phyloP scores from a whole-genome alignment of 148 eudicot genomes.

The Chenopodium album region DNA sequence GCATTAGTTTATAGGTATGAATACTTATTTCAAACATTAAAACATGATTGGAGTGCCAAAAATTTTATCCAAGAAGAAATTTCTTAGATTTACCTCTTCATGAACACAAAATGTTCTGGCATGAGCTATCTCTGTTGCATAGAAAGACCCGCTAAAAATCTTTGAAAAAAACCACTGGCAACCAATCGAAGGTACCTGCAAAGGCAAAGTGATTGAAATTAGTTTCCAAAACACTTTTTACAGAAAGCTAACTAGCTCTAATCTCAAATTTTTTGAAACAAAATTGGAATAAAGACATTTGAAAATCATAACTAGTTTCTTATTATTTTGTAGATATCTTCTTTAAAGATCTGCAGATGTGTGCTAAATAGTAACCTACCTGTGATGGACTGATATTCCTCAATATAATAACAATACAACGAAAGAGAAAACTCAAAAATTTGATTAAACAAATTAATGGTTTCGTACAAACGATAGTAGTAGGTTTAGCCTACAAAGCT shows the following conservation, averaged over 20 bases:
- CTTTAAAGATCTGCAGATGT: not conserved
- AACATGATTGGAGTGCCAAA: not conserved
- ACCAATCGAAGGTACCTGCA: constrained; percentile 79
- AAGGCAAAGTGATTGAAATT: constrained; percentile 12
- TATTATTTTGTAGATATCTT: not conserved
- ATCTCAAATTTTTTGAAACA: not conserved
- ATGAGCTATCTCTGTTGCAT: constrained; percentile 64
- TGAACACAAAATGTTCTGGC: constrained; percentile 91
- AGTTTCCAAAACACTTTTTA: constrained; percentile 3
- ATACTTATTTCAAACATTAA: not conserved
- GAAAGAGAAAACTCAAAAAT: too few relatives aligned
- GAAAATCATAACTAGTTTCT: not conserved
- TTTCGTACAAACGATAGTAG: too few relatives aligned
- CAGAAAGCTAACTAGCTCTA: not conserved
- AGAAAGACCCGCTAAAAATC: constrained; percentile 42
- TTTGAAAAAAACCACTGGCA: constrained; percentile 78
- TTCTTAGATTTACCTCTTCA: constrained; percentile 60
- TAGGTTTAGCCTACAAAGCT: too few relatives aligned
- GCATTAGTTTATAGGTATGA: not conserved
- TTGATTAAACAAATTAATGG: too few relatives aligned
- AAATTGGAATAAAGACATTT: not conserved
- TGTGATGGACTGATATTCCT: too few relatives aligned
- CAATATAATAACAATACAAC: too few relatives aligned
- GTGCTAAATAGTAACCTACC: not conserved
- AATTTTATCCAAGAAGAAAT: not conserved